Conservation (phyloP, 371 early-diverging fungal species). For the Fennellomyces sp. region DNA sequence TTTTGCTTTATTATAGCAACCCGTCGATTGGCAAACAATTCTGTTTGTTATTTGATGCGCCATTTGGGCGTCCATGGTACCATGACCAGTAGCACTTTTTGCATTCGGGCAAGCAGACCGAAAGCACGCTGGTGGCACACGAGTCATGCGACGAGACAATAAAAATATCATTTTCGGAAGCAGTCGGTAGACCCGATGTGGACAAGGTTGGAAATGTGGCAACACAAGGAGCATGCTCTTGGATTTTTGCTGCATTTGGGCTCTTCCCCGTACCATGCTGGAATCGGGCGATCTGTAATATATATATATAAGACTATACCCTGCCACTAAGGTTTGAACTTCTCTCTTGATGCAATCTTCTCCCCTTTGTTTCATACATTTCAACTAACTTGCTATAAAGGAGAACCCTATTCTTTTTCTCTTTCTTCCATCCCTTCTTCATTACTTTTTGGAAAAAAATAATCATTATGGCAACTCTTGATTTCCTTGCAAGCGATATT, state of each 20-base stretch:
- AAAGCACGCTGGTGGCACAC: not conserved
- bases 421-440: not conserved
- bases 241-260: not conserved
- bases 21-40: too few relatives aligned
- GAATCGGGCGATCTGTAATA: not conserved
- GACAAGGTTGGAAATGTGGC: not conserved
- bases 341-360: not conserved
- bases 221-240: not conserved
- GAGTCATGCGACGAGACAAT: constrained; percentile 1
- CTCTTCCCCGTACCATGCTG: too few relatives aligned
- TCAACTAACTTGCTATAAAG: not conserved
- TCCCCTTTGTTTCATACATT: not conserved
- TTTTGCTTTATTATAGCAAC: too few relatives aligned
- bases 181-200: not conserved
- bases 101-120: not conserved
- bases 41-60: not conserved
- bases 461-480: not conserved
- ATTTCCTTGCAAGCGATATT: constrained; percentile 39
- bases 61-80: not conserved
- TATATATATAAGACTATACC: not conserved
- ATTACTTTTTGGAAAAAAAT: not conserved
- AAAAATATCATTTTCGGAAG: not conserved
- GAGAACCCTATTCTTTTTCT: not conserved
- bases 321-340: too few relatives aligned
- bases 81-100: constrained; percentile 1